A percentile compares a stretch with the other conserved stretches of the same genome.
Evolutionary conservation across 352 stramenopile genomes (phyloP).

Genomic region (Globisporangium lucens): DNA sequence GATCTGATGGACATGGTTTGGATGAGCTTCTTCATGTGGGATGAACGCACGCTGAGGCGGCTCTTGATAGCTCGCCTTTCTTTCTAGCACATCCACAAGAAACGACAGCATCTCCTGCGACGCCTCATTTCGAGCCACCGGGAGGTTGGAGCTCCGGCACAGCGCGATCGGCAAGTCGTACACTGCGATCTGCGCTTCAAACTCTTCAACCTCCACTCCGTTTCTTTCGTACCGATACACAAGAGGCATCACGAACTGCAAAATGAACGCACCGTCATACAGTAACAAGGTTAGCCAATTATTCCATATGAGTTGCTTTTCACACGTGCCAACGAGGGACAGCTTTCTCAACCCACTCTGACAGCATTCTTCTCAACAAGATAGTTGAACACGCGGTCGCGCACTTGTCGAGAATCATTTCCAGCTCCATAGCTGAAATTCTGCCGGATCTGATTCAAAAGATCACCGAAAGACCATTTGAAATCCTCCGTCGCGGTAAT

Average conservation of each 20-base stretch:
- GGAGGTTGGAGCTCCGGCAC: slow-evolving; percentile 21
- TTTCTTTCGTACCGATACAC: slow-evolving; percentile 9
- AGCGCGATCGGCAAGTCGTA: slow-evolving; percentile 36
- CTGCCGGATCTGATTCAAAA: slow-evolving; percentile 40
- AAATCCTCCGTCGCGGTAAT: slow-evolving; percentile 36
- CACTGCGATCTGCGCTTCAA: slow-evolving; percentile 37
- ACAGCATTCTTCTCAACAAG: slow-evolving; percentile 40
- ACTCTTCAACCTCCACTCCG: slow-evolving; percentile 17
- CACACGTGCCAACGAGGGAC: background rate
- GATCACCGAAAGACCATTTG: slow-evolving; percentile 35
- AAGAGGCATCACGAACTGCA: slow-evolving; percentile 18
- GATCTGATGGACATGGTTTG: background rate
- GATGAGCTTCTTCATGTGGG: background rate
- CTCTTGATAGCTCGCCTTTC: slow-evolving; percentile 17
- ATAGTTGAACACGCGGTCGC: slow-evolving; percentile 46
- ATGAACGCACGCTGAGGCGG: background rate
- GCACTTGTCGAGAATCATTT: slow-evolving; percentile 42
- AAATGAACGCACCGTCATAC: background rate
- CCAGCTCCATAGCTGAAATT: slow-evolving; percentile 36
- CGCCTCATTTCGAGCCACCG: slow-evolving; percentile 35
- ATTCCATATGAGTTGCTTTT: no score
- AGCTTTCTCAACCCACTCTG: slow-evolving; percentile 24
- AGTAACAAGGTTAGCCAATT: background rate
- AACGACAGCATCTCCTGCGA: slow-evolving; percentile 43
- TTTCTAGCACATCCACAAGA: slow-evolving; percentile 31